phyloP scores from a whole-genome alignment of 148 eudicot genomes.

The Pharnaceum exiguum region DNA sequence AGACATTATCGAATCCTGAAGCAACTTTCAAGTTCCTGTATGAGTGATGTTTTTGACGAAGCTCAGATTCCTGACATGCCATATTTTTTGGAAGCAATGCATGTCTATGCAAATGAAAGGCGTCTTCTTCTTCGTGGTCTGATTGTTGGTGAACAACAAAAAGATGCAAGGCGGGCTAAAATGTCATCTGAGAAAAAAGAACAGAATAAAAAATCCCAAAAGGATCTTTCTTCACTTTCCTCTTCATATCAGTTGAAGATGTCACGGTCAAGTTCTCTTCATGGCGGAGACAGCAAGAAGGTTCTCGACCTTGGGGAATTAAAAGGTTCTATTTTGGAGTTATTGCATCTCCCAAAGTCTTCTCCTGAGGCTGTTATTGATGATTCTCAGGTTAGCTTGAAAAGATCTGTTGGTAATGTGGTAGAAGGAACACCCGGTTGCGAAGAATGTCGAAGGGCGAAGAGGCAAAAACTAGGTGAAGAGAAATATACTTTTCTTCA shows the following conservation, averaged over 20 bases:
- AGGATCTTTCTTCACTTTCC: slow-evolving; percentile 27
- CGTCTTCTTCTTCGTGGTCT: slow-evolving; percentile 66
- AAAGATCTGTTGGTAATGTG: slow-evolving; percentile 44
- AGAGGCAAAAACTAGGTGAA: slow-evolving; percentile 72
- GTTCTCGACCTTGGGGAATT: slow-evolving; percentile 43
- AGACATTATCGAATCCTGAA: slow-evolving; percentile 77
- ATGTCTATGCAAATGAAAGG: slow-evolving; percentile 80
- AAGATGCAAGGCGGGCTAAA: slow-evolving; percentile 14
- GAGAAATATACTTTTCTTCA: slow-evolving; percentile 48
- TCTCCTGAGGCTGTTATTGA: slow-evolving; percentile 34
- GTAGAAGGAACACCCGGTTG: slow-evolving; percentile 80
- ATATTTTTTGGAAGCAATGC: slow-evolving; percentile 46
- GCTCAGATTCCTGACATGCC: slow-evolving; percentile 38
- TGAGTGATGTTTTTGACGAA: slow-evolving; percentile 60
- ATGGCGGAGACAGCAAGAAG: slow-evolving; percentile 26
- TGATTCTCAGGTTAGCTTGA: slow-evolving; percentile 52
- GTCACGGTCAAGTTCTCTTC: slow-evolving; percentile 17
- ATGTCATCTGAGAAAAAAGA: slow-evolving; percentile 32
- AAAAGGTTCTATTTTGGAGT: slow-evolving; percentile 53
- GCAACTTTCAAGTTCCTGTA: slow-evolving; percentile 66
- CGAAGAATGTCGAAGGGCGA: slow-evolving; percentile 85
- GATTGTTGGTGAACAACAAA: slow-evolving; percentile 30
- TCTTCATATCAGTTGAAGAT: slow-evolving; percentile 35
- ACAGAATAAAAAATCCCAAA: slow-evolving; percentile 18
- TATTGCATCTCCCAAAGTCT: slow-evolving; percentile 63